A percentile compares a stretch with the other conserved stretches of the same genome.
phyloP scores from a whole-genome alignment of 371 early-diverging fungal species.

The Thermomucor indicae-seudaticae region DNA sequence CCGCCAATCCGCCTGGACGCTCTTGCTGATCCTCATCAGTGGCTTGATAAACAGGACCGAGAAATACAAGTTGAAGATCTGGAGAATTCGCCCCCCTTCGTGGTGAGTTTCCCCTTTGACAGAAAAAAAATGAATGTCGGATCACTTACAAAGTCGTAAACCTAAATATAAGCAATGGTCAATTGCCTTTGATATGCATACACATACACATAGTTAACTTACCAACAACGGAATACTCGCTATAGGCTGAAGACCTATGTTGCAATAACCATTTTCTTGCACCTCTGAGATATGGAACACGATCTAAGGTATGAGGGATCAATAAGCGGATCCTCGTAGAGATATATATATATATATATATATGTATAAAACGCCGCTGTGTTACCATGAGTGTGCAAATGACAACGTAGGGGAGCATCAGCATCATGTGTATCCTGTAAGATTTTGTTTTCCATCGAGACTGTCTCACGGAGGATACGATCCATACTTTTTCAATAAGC shows the following conservation, averaged over 20 bases:
- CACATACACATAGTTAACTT: constrained; percentile 7
- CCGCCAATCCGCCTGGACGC: constrained; percentile 29
- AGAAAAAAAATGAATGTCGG: not conserved
- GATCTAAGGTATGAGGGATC: too few relatives aligned
- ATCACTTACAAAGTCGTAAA: constrained; percentile 46
- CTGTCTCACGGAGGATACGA: constrained; percentile 27
- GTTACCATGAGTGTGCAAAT: constrained; percentile 39
- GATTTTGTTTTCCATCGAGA: constrained; percentile 25
- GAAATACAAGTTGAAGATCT: constrained; percentile 46
- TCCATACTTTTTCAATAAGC: constrained; percentile 32
- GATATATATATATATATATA: too few relatives aligned
- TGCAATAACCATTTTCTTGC: constrained; percentile 32
- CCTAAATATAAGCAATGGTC: constrained; percentile 13
- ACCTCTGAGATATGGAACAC: constrained; percentile 36
- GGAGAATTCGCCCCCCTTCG: not conserved
- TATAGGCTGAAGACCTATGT: constrained; percentile 40
- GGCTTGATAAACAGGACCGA: constrained; percentile 45
- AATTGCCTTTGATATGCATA: not conserved
- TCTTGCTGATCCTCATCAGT: constrained; percentile 24
- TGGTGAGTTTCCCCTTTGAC: not conserved
- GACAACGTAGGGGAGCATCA: constrained; percentile 39
- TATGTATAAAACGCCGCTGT: not conserved
- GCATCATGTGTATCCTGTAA: constrained; percentile 34
- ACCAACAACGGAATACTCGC: constrained; percentile 46
- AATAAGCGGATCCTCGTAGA: too few relatives aligned